Base-by-base conservation (phyloP, 108 stramenopile genomes). In the Fragilariopsis cylindrus region DNA sequence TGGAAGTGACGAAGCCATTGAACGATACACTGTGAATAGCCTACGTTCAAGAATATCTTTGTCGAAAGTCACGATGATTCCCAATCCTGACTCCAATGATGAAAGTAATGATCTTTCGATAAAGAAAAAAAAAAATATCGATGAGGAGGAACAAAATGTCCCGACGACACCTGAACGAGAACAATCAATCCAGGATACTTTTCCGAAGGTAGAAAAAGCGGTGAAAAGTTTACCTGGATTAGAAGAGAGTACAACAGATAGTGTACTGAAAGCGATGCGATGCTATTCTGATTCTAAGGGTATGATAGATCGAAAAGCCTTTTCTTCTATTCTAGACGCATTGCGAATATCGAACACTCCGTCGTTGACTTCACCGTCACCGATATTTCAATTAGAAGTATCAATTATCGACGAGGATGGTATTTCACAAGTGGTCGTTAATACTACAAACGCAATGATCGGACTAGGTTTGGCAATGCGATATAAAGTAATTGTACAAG, bases 401-500 rank as follows among this genome's bases (percentile, higher is more conserved):
- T 63, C 41, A 12, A 45, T 68, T 8, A 57, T 71, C 13, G 45
- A 62, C 47, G 57, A 71, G 21, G 43, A 44, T 7, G 60, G 39
- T 4, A 60, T 65, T 44, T 46, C 48, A 57, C 39, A 46, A 15
- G 19, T 65, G 7, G 12, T 15, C 21, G 19, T 75, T 9, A 52
- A 63, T 11, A 46, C 68, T 12, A 21, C 53, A 3, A 42, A 73
- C 19, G 39, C 79, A 11, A 75, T 80, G 55, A 43, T 49, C 21
- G 79, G 69, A 8, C 8, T 80, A 13, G 79, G 74, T 16, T 62
- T 80, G 39, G 65, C 79, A 6, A 50, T 80, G 69, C 47, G 79
- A 55, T 74, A 80, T 49, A 75, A 80, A 63, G 45, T 55, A 11
- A 15, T 16, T 18, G 60, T 74, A 18, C 43, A 48, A 42, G 18